A percentile compares a stretch with the other conserved stretches of the same genome.
phyloP scores from a whole-genome alignment of 2,329 filamentous ascomycete genomes.

The Neurospora crassa region DNA sequence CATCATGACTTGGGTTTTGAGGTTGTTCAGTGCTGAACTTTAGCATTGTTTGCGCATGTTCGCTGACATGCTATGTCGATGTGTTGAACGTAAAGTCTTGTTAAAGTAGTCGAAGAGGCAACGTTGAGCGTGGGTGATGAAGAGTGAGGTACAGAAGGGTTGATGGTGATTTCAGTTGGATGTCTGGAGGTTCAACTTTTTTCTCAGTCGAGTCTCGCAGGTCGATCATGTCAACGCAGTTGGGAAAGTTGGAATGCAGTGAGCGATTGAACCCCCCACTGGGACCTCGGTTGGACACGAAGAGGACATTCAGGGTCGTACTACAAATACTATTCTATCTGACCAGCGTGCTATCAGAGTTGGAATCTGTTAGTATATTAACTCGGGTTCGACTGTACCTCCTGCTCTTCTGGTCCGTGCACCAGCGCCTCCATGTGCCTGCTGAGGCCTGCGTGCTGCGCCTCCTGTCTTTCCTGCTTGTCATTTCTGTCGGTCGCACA shows the following conservation, averaged over 20 bases:
- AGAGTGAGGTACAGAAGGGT: neutral
- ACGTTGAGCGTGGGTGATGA: neutral
- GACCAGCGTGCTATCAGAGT: accelerated
- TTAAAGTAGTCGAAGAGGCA: neutral
- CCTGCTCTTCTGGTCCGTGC: neutral
- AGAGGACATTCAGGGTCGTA: neutral
- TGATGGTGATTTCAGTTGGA: neutral
- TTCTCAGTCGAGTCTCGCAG: neutral
- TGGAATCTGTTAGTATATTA: neutral
- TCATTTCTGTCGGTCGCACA: neutral
- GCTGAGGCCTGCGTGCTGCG: neutral
- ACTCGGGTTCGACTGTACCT: accelerated
- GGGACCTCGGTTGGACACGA: neutral
- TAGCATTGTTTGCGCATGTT: neutral
- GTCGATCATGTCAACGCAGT: neutral
- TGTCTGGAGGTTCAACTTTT: neutral
- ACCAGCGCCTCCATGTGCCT: neutral
- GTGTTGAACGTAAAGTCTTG: neutral
- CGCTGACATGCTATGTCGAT: neutral
- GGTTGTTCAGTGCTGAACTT: neutral
- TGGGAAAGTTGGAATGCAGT: too few species aligned
- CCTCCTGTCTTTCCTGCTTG: neutral
- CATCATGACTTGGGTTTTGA: neutral
- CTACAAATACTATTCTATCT: neutral
- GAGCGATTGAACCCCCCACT: neutral